Conservation (phyloP, 31 red algal species). For the Endocladia muricata region DNA sequence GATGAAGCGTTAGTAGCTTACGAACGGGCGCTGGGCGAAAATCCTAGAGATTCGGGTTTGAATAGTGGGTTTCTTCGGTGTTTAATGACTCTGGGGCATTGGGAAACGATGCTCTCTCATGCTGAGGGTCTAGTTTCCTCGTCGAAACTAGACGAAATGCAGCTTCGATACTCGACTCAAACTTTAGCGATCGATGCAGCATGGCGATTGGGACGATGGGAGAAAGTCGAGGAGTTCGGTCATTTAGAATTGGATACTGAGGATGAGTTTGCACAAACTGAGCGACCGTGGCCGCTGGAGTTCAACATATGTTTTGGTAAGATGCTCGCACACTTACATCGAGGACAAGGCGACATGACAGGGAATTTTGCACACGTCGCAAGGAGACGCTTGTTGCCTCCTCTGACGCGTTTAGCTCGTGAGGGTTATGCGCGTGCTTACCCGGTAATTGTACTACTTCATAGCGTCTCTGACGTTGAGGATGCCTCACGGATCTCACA, state of each 20-base stretch:
- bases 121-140: slow-evolving; percentile 47
- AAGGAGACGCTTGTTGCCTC: slow-evolving; percentile 29
- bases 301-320: slow-evolving; percentile 39
- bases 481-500: slow-evolving; percentile 7
- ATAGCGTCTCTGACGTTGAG: slow-evolving; percentile 64
- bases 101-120: slow-evolving; percentile 81
- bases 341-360: neutral
- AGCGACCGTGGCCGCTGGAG: slow-evolving; percentile 18
- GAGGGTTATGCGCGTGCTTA: slow-evolving; percentile 72
- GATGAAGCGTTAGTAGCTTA: slow-evolving; percentile 67
- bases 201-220: slow-evolving; percentile 81
- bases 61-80: slow-evolving; percentile 70
- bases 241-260: neutral
- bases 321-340: slow-evolving; percentile 42
- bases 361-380: slow-evolving; percentile 16
- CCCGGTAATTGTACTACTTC: slow-evolving; percentile 57
- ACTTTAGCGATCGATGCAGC: slow-evolving; percentile 77
- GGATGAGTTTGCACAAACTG: neutral
- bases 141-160: slow-evolving; percentile 29
- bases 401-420: slow-evolving; percentile 26
- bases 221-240: slow-evolving; percentile 32
- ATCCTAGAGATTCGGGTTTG: slow-evolving; percentile 13
- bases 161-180: slow-evolving; percentile 33
- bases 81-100: slow-evolving; percentile 76
- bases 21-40: slow-evolving; percentile 57